A percentile compares a stretch with the other conserved stretches of the same genome.
Conservation (phyloP, 306 rosid genomes). For the Quercus dentata region DNA sequence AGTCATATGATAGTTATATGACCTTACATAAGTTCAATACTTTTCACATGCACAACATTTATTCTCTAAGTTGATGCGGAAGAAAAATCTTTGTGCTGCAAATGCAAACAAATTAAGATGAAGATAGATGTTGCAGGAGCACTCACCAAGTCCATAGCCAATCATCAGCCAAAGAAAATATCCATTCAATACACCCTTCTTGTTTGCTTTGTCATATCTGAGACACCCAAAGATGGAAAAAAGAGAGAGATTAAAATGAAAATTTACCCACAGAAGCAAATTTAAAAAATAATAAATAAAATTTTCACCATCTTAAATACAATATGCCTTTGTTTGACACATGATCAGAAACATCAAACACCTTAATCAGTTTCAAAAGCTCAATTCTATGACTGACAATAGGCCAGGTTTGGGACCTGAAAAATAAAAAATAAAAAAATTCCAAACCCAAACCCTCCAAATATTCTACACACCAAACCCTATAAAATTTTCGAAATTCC, state of each 20-base stretch:
- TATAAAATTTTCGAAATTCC: too few species aligned
- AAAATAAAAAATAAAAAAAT: too few species aligned
- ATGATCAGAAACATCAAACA: neutral
- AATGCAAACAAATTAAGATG: slow-evolving; percentile 4
- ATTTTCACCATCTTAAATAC: neutral
- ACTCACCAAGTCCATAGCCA: slow-evolving; percentile 90
- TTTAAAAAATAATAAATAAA: neutral
- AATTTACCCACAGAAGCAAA: neutral
- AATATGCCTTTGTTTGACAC: neutral
- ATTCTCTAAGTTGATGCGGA: neutral
- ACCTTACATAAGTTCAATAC: neutral
- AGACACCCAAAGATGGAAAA: slow-evolving; percentile 30
- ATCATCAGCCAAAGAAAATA: slow-evolving; percentile 76
- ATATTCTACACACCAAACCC: too few species aligned
- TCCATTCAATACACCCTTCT: slow-evolving; percentile 44
- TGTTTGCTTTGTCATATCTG: slow-evolving; percentile 85
- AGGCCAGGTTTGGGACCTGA: too few species aligned
- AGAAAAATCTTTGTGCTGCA: neutral
- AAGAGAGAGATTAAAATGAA: neutral
- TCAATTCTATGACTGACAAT: neutral
- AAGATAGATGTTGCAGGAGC: slow-evolving; percentile 11
- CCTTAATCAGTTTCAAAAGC: neutral
- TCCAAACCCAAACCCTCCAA: too few species aligned
- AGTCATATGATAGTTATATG: neutral
- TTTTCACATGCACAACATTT: neutral